Evolutionary conservation across 352 stramenopile species (phyloP).

Genomic region (Hyphochytrium catenoides): DNA sequence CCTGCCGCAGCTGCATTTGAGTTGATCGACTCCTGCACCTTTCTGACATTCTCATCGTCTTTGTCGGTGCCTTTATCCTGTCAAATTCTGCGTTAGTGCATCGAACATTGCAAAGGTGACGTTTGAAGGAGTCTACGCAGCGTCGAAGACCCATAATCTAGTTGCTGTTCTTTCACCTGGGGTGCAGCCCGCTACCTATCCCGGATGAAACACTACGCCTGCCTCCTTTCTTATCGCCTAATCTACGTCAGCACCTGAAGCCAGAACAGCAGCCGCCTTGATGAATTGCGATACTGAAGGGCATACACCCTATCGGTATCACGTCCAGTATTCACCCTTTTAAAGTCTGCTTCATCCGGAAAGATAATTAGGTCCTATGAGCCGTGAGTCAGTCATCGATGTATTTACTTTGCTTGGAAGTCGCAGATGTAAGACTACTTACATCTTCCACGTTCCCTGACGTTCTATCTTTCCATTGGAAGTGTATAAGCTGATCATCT

Average conservation of each 20-base stretch:
- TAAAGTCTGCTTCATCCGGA: slow-evolving; percentile 62
- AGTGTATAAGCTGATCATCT: slow-evolving; percentile 69
- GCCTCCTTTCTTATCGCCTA: too few species aligned
- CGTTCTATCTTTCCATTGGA: slow-evolving; percentile 73
- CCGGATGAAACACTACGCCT: too few species aligned
- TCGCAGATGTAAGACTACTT: slow-evolving; percentile 1
- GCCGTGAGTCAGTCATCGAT: neutral
- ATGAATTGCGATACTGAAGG: slow-evolving; percentile 74
- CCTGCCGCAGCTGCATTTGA: slow-evolving; percentile 18
- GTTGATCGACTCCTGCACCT: slow-evolving; percentile 68
- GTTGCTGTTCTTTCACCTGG: too few species aligned
- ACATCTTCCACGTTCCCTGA: slow-evolving; percentile 46
- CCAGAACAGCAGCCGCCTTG: slow-evolving; percentile 80
- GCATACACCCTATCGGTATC: slow-evolving; percentile 62
- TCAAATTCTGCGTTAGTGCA: too few species aligned
- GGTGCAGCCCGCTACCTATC: too few species aligned
- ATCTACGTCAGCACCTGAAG: slow-evolving; percentile 50
- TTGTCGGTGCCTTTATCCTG: slow-evolving; percentile 61
- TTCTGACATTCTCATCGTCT: slow-evolving; percentile 57
- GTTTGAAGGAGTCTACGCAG: too few species aligned
- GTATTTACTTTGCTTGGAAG: neutral
- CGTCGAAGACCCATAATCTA: too few species aligned
- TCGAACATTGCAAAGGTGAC: too few species aligned
- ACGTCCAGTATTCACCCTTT: slow-evolving; percentile 59
- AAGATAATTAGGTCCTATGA: slow-evolving; percentile 70